Evolutionary conservation across 441 rosid species (phyloP), one percentile per base, ranked within the genome.

Genomic region (Eutrema salsugineum): DNA sequence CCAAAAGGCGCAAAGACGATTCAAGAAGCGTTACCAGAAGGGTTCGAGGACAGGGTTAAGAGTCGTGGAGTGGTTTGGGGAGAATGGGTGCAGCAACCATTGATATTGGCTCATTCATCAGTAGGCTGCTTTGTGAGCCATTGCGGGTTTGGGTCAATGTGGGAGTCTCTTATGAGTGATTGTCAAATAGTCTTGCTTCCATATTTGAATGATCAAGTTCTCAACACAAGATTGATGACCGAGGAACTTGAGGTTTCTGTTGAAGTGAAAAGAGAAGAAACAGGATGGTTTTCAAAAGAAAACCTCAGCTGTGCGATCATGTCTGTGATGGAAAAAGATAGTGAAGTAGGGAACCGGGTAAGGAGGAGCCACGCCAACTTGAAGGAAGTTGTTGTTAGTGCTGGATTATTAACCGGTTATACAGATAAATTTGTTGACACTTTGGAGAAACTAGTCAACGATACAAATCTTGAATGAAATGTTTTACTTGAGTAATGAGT

Each of bases 101-200:
- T 66, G 77, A 69, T 86, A 5, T 32, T 88, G 57, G 70, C 59
- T 17, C 88, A 85, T 72, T 59, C 71, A 5, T 82, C 89, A 0
- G 74, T 82, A 0, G 91, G 91, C 27, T 84, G 93, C 66, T 82
- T 88, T 44, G 91, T 86, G 66, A 80, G 56, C 64, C 93, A 88
- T 33, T 83, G 88, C 33, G 88, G 93, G 49, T 86, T 83, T 5
- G 90, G 86, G 2, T 88, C 89, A 1, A 83, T 84, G 90, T 88
- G 85, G 93, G 90, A 86, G 66, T 72, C 85, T 17, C 44, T 88
- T 38, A 47, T 82, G 80, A 81, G 79, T 65, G 77, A 82, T 24
- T 81, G 84, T 48, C 90, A 81, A 44, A 77, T 83, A 20, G 87
- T 88, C 36, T 63, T 82, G 78, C 80, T 83, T 27, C 90, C 90